A percentile compares a stretch with the other conserved stretches of the same genome.
phyloP scores from a whole-genome alignment of 2,329 filamentous ascomycete genomes.

The Trichophaea hybrida region DNA sequence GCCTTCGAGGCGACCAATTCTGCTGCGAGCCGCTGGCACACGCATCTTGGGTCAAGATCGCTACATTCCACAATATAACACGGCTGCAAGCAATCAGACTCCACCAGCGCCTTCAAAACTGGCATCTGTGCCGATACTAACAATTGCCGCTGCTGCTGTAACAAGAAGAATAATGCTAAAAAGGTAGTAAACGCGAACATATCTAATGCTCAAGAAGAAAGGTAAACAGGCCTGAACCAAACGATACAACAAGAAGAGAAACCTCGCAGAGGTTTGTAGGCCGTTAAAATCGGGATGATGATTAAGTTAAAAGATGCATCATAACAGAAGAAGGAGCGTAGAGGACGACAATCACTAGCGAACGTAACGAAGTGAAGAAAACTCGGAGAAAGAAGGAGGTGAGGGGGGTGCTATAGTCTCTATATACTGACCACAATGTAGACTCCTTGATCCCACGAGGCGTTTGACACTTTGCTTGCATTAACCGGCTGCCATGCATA shows the following conservation, averaged over 20 bases:
- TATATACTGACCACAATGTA: neutral
- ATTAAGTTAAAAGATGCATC: neutral
- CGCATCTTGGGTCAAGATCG: neutral
- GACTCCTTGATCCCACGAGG: neutral
- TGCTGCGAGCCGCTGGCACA: neutral
- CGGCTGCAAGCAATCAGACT: neutral
- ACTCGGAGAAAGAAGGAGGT: slow-evolving; percentile 1
- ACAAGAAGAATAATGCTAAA: neutral
- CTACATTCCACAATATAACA: neutral
- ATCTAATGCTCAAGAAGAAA: neutral
- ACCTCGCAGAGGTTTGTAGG: neutral
- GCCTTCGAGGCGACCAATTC: neutral
- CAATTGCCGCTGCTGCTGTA: neutral
- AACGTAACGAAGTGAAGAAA: neutral
- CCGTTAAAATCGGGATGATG: neutral
- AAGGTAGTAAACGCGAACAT: neutral
- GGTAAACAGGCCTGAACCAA: neutral
- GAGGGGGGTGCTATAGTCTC: neutral
- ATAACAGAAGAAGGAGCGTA: neutral
- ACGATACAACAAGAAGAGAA: neutral
- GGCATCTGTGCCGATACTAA: neutral
- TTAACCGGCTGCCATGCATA: too few relatives aligned
- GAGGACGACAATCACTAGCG: neutral
- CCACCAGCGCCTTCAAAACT: neutral
- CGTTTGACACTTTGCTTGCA: neutral